Evolutionary conservation across 139 green algal species (phyloP), one percentile per base, ranked within the genome.

Genomic region (Volvox africanus): DNA sequence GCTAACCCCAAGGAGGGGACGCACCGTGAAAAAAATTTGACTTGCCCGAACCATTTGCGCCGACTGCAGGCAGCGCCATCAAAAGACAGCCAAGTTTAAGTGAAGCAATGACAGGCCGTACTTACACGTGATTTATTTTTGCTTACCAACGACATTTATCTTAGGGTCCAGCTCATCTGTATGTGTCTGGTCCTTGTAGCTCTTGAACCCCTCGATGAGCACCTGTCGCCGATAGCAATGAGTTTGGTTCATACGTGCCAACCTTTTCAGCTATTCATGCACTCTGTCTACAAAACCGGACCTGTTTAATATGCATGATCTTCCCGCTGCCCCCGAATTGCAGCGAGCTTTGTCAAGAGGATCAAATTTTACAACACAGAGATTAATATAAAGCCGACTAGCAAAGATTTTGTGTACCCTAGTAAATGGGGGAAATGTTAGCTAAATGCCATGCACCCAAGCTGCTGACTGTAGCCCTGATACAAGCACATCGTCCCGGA

Each of bases 1-100:
- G 44, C 44, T 5, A 55, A 55, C 44, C 44, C 44, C 44, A 55
- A 55, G 44, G 44, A 55, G 5, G 9, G 44, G 44, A 55, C 44
- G 44, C 44, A 99, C 97, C 98, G 88, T 99, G 96, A 91, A 99
- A 99, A 91, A 99, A 99, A 93, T 99, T 99, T 21, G 96, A 98
- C 92, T 99, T 99, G 21, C 98, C 98, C 1, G 97, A 99, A n/a
- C 98, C 98, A 92, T 99, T 99, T 20, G 98, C 97, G 18, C 98
- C 98, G 28, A 99, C 98, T 98, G 95, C 77, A 1, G 13, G 20
- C 24, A 77, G 2, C 6, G 37, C 50, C 36, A 18, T n/a, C n/a
- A 50, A 24, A 85, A 28, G 14, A 11, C 19, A 68, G 79, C 36
- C 68, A 85, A 33, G 30, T 82, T 35, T 2, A 82, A 26, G 76